These are phyloP conservation scores for Orbilia oligospora DNA, from an alignment of 2,329 filamentous ascomycete species.

Conservation along the genomic window DNA sequence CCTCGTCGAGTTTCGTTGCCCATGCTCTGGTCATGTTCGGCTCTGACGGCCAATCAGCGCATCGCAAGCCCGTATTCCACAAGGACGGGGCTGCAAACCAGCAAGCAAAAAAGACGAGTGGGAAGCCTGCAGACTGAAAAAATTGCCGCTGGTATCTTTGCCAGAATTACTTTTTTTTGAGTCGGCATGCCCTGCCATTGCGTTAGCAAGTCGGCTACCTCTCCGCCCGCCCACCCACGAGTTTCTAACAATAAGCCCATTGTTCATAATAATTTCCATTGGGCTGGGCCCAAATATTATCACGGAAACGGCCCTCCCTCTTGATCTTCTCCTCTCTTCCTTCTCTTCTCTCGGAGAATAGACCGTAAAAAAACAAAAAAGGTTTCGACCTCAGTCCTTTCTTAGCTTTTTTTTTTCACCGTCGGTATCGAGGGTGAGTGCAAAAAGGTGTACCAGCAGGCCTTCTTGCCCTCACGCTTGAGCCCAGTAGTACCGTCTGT, in stretches of 20 bases:
- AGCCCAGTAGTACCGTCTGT: constrained; percentile 35
- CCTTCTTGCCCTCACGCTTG: constrained; percentile 61
- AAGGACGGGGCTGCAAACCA: constrained; percentile 47
- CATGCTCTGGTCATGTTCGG: constrained; percentile 55
- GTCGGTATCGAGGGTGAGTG: constrained; percentile 59
- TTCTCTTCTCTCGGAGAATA: constrained; percentile 47
- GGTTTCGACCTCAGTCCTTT: constrained; percentile 43
- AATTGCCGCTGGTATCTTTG: constrained; percentile 58
- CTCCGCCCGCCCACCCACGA: constrained; percentile 59
- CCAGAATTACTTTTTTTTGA: constrained; percentile 42
- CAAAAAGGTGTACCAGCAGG: constrained; percentile 58
- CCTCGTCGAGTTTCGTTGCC: constrained; percentile 54
- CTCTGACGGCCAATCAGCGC: constrained; percentile 56
- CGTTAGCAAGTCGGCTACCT: constrained; percentile 60
- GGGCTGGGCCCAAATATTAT: constrained; percentile 50
- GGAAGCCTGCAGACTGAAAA: constrained; percentile 56
- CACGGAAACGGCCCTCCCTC: constrained; percentile 48
- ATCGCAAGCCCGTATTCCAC: constrained; percentile 44
- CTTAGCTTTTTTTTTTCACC: constrained; percentile 40
- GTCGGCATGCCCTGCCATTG: constrained; percentile 55
- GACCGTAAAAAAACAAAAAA: constrained; percentile 44
- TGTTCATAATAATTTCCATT: constrained; percentile 58
- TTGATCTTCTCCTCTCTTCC: constrained; percentile 42
- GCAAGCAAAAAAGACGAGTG: constrained; percentile 51
- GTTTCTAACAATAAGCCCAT: constrained; percentile 58